phyloP scores from a whole-genome alignment of 306 rosid genomes.

The Rubus parviflorus region DNA sequence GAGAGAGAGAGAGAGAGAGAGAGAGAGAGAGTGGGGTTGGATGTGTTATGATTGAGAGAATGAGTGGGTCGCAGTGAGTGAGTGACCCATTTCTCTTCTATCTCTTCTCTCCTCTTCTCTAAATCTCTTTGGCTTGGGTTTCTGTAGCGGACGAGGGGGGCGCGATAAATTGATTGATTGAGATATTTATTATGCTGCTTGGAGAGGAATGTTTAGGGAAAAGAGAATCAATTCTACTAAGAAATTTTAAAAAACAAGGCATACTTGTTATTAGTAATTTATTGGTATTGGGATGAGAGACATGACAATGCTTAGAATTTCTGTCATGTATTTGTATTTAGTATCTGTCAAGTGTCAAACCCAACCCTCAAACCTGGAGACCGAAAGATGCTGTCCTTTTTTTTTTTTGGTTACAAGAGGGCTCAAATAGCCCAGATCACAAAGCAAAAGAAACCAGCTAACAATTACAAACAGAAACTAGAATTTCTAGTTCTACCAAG shows the following conservation, averaged over 20 bases:
- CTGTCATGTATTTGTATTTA: neutral
- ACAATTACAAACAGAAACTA: no score
- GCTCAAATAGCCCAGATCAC: no score
- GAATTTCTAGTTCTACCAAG: no score
- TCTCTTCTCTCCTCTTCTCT: constrained; percentile 35
- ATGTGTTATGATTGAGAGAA: constrained; percentile 78
- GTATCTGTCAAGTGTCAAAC: neutral
- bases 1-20: constrained; percentile 33
- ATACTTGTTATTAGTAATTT: neutral
- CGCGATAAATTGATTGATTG: constrained; percentile 15
- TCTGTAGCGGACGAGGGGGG: constrained; percentile 96
- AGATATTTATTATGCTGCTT: constrained; percentile 41
- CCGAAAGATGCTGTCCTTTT: constrained; percentile 1
- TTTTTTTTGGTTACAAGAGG: neutral
- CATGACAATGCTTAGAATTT: neutral
- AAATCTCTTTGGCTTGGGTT: constrained; percentile 1
- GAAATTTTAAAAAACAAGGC: neutral
- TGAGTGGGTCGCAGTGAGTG: constrained; percentile 82
- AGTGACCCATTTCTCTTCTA: constrained; percentile 37
- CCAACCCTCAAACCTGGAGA: neutral
- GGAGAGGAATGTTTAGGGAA: neutral
- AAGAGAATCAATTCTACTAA: neutral
- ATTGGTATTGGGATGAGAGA: neutral
- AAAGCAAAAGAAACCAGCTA: no score
- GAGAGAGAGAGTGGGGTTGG: neutral